Percentiles rank a stretch among this genome's conserved stretches.
Evolutionary conservation across 371 early-diverging fungal genomes (phyloP).

Genomic region (Rhizopus delemar): DNA sequence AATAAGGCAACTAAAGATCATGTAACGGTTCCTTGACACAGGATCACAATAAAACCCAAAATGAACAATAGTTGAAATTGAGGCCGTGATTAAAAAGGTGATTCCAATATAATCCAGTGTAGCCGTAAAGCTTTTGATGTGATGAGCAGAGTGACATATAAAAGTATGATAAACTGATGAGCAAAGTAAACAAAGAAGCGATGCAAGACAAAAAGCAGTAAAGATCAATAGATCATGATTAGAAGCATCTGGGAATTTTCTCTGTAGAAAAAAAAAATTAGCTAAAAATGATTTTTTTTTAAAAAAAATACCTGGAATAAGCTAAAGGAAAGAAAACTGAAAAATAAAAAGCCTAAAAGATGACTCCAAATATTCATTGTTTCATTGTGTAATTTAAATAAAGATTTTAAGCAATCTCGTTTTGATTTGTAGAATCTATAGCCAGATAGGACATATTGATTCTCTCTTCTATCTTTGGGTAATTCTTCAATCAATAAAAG

Average conservation of each 20-base stretch:
- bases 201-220: constrained; percentile 52
- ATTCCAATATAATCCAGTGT: constrained; percentile 68
- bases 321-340: constrained; percentile 53
- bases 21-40: constrained; percentile 39
- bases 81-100: constrained; percentile 61
- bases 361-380: constrained; percentile 78
- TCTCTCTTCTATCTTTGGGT: constrained; percentile 68
- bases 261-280: constrained; percentile 10
- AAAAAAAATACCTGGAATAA: constrained; percentile 43
- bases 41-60: constrained; percentile 63
- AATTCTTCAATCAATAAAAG: constrained; percentile 62
- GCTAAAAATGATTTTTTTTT: not conserved
- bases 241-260: constrained; percentile 46
- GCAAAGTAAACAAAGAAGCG: constrained; percentile 58
- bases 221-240: constrained; percentile 48
- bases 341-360: constrained; percentile 63
- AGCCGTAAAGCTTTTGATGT: constrained; percentile 58
- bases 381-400: constrained; percentile 72
- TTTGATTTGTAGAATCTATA: constrained; percentile 62
- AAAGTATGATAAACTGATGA: constrained; percentile 67
- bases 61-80: constrained; percentile 53
- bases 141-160: constrained; percentile 54
- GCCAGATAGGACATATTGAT: constrained; percentile 66
- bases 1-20: constrained; percentile 52
- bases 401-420: constrained; percentile 58